Base-by-base conservation (phyloP, 495 filamentous ascomycete species). In the Neurospora sp. region DNA sequence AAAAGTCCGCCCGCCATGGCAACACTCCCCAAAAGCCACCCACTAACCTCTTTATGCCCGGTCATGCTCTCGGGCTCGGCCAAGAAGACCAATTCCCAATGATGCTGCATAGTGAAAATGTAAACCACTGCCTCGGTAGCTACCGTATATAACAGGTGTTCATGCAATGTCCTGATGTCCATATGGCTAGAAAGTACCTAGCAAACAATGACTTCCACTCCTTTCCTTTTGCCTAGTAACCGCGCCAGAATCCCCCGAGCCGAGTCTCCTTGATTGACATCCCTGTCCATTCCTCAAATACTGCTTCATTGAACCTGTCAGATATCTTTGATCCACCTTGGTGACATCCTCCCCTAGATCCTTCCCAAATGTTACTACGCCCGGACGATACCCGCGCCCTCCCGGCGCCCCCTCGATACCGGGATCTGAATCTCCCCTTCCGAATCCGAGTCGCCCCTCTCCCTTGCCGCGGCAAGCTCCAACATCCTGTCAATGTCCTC, bases 401-500 rank as follows among this genome's bases (percentile, higher is more conserved):
- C 79, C 78, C 78, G 76, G 72, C 78, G 76, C 75, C 69, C 72
- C 76, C 74, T 71, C 14, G 69, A 42, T 73, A 75, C 74, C 4
- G 84, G 82, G 22, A 85, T 76, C 65, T 81, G 79, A 71, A 86
- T 86, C 73, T 86, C 84, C 14, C 80, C 81, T 14, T 86, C 84
- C 8, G 84, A 86, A 70, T 86, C 84, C 10, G 83, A 84, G 45
- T 83, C 83, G 35, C 81, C 22, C 0, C 53, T 61, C 27, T 61
- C 81, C 37, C 79, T 81, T 6, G 80, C 82, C 8, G 76, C 80
- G 3, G 77, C 83, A 14, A 78, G 77, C 42, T 85, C 84, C 40
- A 86, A 76, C 83, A 86, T 84, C 22, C 82, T 74, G 44, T 86
- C 83, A 53, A 86, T 82, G 4, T 86, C 84, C 20, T 82, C 82